Base-by-base conservation (phyloP, 2,329 filamentous ascomycete genomes). In the Claviceps africana region DNA sequence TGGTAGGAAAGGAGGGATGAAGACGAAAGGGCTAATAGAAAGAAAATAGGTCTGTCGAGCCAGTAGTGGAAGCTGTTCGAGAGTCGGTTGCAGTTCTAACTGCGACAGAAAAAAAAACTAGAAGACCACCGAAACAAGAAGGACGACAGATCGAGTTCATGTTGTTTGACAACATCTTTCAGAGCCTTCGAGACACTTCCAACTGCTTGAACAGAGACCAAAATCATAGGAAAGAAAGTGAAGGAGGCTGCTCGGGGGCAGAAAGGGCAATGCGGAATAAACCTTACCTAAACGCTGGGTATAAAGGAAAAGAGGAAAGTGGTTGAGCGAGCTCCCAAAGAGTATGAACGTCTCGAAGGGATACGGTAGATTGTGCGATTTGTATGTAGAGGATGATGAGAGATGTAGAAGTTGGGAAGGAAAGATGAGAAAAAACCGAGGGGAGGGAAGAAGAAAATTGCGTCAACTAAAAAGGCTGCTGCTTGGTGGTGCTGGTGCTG, bases 381-480 rank as follows among this genome's bases (percentile, higher is more conserved):
- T 35, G 35, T 30, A 40, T 19, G 40, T 30, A 28, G 25, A n/a
- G 17, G 22, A n/a, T 21, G 47, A 50, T 11, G 13, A 13, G 17
- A 15, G 33, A 48, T 51, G 49, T 51, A 57, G 55, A 55, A 55
- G 56, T 54, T 56, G 55, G 50, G 40, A 54, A 53, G 56, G 54
- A 47, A 59, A 53, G 56, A 56, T 56, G 8, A 4, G 52, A 56
- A 56, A 56, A 58, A 54, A 47, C 51, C 56, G 58, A 59, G 59
- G 56, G 56, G 48, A 44, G 57, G 56, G 48, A 44, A 57, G 57
- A 54, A 57, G 54, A 57, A 51, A 60, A 54, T 51, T 59, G 35
- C 56, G 54, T 58, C 51, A 58, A 61, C 59, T 63, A 67, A 67
- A 67, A 70, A 67, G 65, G 59, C 57, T 53, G 55, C 55, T 59